These are phyloP conservation scores for Penicillium nucicola DNA, from an alignment of 495 filamentous ascomycete genomes.

Conservation along the genomic window DNA sequence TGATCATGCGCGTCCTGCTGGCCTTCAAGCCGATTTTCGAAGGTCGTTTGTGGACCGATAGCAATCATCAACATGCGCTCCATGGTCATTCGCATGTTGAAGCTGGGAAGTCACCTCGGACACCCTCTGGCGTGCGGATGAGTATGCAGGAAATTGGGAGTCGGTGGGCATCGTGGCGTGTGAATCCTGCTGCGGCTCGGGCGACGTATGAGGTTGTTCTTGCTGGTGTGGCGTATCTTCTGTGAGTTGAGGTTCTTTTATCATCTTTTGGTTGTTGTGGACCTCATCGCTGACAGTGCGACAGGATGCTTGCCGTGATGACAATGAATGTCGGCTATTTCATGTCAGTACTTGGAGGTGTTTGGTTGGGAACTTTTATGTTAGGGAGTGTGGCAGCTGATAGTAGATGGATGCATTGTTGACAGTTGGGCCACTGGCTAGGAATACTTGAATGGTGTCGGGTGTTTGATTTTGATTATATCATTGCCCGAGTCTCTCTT, in stretches of 20 bases:
- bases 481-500: too few species aligned
- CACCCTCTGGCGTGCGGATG: conserved; percentile 1
- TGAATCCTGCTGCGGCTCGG: conserved; percentile 22
- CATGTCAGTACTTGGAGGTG: conserved; percentile 23
- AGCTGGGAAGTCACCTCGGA: background rate
- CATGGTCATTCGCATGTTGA: conserved; percentile 3
- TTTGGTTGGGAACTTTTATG: conserved; percentile 29
- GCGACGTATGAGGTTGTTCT: conserved; percentile 21
- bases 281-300: background rate
- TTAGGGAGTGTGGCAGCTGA: conserved; percentile 28
- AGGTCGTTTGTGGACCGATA: conserved; percentile 20
- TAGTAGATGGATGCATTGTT: conserved; percentile 22
- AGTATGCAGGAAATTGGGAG: conserved; percentile 17
- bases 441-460: too few species aligned
- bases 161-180: conserved; percentile 26
- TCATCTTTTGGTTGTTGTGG: background rate
- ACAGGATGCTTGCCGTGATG: conserved; percentile 32
- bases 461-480: too few species aligned
- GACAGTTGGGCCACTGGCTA: too few species aligned
- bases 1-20: conserved; percentile 23
- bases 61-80: conserved; percentile 6
- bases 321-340: conserved; percentile 36
- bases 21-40: conserved; percentile 24
- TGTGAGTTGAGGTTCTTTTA: conserved; percentile 11
- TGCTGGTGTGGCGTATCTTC: conserved; percentile 24